Evolutionary conservation across 805 yeast species (phyloP).

Genomic region (Starmera amethionina): DNA sequence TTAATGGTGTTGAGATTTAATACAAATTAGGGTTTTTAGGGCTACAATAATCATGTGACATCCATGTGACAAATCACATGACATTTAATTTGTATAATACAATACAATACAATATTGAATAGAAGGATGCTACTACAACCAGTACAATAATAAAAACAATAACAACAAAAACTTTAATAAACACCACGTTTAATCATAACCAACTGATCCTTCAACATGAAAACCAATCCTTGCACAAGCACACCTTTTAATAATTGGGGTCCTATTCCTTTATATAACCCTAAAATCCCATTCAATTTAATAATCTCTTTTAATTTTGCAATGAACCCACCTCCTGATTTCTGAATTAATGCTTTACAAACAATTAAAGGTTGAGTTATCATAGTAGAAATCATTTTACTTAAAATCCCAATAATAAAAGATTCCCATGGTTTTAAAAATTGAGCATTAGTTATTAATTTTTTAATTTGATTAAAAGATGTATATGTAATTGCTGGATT

Average conservation of each 20-base stretch:
- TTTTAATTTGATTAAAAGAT: slow-evolving; percentile 58
- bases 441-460: slow-evolving; percentile 24
- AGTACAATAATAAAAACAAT: too few species aligned
- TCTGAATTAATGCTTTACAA: slow-evolving; percentile 74
- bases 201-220: slow-evolving; percentile 46
- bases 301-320: slow-evolving; percentile 53
- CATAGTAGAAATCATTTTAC: slow-evolving; percentile 72
- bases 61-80: too few species aligned
- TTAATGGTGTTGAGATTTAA: too few species aligned
- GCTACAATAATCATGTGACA: too few species aligned
- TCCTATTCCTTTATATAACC: slow-evolving; percentile 70
- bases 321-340: slow-evolving; percentile 41
- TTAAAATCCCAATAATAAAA: slow-evolving; percentile 66
- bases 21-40: too few species aligned
- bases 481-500: slow-evolving; percentile 88
- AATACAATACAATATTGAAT: too few species aligned
- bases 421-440: slow-evolving; percentile 52
- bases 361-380: slow-evolving; percentile 80
- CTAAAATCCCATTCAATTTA: slow-evolving; percentile 49
- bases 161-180: too few species aligned
- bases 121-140: too few species aligned
- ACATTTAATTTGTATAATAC: too few species aligned
- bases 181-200: too few species aligned
- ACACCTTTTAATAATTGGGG: slow-evolving; percentile 80
- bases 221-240: slow-evolving; percentile 73